Base-by-base conservation (phyloP, 2,329 filamentous ascomycete species). In the Penicillium oxalicum region DNA sequence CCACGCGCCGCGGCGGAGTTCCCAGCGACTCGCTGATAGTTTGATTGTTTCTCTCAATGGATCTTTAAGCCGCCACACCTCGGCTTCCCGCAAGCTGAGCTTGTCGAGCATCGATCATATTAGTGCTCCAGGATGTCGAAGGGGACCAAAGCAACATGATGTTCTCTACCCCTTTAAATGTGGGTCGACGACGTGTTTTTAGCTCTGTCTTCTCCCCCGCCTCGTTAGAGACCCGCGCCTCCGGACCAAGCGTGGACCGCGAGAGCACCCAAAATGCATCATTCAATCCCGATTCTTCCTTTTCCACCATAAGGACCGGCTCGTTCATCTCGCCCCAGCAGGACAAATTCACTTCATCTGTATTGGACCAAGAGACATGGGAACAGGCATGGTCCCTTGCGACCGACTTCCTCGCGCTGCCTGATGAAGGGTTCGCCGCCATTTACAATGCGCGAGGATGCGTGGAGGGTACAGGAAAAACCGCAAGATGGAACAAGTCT, bases 191-290 rank as follows among this genome's bases (percentile, higher is more conserved):
- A 58, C 71, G 70, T 54, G 65, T 74, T 24, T 72, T 74, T 55
- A 61, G 61, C 47, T 72, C 71, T 9, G 70, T 74, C 41, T 74
- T 74, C 52, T 63, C 70, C 41, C 63, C 69, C 43, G 58, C 68
- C 45, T 65, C 65, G 13, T 55, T 65, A n/a, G 63, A 65, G 45
- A 61, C 61, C 55, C 61, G 60, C 47, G 56, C 67, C 13, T 60
- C 60, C 7, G 62, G 60, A n/a, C 58, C 60, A 11, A 50, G 56
- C 47, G 50, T 58, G 40, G 58, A 58, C 38, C 33, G 36, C 41
- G 48, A 57, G 5, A 46, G 50, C 27, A 58, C 50, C 5, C 51
- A 48, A 13, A 27, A 39, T 13, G 43, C 47, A 25, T 59, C 57
- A 1, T 55, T 59, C 32, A 48, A 56, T 46, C 58, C 56, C 8